Evolutionary conservation across 2,329 filamentous ascomycete genomes (phyloP).

Genomic region (Colletotrichum caudatum): DNA sequence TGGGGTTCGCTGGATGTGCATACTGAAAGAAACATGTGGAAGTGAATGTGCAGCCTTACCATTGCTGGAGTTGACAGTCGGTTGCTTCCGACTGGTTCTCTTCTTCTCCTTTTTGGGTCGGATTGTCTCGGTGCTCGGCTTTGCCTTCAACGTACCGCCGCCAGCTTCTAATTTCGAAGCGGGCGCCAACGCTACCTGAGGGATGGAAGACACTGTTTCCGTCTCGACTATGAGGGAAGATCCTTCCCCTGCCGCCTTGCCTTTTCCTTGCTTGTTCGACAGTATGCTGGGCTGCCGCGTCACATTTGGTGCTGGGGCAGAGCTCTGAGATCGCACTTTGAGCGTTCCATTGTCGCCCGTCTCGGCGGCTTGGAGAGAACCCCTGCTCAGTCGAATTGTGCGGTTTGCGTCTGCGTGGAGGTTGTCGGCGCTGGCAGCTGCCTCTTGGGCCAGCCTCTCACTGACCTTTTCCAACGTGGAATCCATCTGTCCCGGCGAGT

Average conservation of each 20-base stretch:
- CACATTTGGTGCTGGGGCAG: conserved; percentile 65
- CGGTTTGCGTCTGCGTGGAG: conserved; percentile 53
- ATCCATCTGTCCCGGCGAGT: conserved; percentile 69
- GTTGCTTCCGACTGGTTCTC: conserved; percentile 79
- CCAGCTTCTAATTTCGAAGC: conserved; percentile 73
- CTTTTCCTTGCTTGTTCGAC: conserved; percentile 75
- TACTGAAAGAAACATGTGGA: conserved; percentile 36
- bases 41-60: conserved; percentile 66
- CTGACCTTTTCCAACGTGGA: conserved; percentile 64
- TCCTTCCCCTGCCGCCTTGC: conserved; percentile 76
- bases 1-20: conserved; percentile 57
- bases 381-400: conserved; percentile 58
- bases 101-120: conserved; percentile 94
- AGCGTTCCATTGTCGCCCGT: conserved; percentile 75
- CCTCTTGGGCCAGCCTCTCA: conserved; percentile 60
- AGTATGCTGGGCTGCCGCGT: conserved; percentile 74
- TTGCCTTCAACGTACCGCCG: conserved; percentile 82
- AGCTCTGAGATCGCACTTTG: conserved; percentile 56
- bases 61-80: conserved; percentile 76
- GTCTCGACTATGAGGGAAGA: conserved; percentile 97
- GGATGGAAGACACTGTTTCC: conserved; percentile 92
- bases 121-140: conserved; percentile 95
- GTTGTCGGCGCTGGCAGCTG: conserved; percentile 57
- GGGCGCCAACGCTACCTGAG: conserved; percentile 80
- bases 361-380: conserved; percentile 63